A percentile compares a stretch with the other conserved stretches of the same genome.
phyloP scores from a whole-genome alignment of 441 rosid genomes.

The Pelargonium citronellum region DNA sequence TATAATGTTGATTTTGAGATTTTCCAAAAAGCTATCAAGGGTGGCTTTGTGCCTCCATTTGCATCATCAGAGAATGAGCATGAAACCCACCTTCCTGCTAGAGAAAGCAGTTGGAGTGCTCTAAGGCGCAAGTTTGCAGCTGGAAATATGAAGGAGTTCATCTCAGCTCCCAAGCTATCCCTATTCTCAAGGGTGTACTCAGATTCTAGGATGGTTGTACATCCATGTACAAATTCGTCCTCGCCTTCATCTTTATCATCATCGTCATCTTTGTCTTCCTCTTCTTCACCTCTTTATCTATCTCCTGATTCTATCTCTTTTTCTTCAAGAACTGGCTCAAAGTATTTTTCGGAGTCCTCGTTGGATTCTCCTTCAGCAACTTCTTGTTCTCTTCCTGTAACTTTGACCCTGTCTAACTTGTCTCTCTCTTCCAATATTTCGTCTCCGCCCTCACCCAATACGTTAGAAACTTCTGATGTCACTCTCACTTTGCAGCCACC shows the following conservation, averaged over 20 bases:
- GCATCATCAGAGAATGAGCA: constrained; percentile 68
- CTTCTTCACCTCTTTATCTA: constrained; percentile 60
- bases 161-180: constrained; percentile 51
- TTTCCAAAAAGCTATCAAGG: constrained; percentile 67
- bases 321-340: constrained; percentile 56
- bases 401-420: constrained; percentile 55
- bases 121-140: constrained; percentile 78
- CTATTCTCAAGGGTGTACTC: constrained; percentile 73
- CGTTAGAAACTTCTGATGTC: constrained; percentile 31
- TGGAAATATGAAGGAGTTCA: constrained; percentile 64
- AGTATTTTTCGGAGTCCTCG: constrained; percentile 50
- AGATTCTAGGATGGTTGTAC: constrained; percentile 85
- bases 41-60: constrained; percentile 85
- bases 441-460: constrained; percentile 30
- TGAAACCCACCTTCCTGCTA: constrained; percentile 80
- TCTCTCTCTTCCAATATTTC: constrained; percentile 41
- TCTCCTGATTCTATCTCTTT: constrained; percentile 68
- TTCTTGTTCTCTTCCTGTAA: constrained; percentile 42
- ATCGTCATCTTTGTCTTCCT: constrained; percentile 23
- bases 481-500: constrained; percentile 30
- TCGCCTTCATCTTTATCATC: constrained; percentile 30
- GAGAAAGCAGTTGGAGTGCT: constrained; percentile 89
- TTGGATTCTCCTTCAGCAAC: constrained; percentile 58
- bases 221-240: constrained; percentile 54
- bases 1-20: constrained; percentile 88